Evolutionary conservation across 176 grass and related monocot species (phyloP).

Genomic region (Aegilops longissima): DNA sequence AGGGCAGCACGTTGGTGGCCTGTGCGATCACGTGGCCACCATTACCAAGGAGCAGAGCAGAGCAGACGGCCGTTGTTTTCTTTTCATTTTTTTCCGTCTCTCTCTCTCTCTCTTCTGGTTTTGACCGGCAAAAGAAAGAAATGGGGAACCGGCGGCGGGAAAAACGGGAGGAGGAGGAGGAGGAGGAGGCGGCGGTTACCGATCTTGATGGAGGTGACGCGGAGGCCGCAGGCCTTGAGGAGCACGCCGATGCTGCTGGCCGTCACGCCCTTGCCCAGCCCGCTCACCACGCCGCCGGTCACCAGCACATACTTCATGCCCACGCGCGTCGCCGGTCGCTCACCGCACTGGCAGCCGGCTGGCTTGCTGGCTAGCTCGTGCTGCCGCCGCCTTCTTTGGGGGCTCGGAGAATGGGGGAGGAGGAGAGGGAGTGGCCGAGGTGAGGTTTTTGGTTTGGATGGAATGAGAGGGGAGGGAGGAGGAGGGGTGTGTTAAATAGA

Average conservation of each 20-base stretch:
- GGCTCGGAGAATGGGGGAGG: neutral
- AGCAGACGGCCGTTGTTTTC: neutral
- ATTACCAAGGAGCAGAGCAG: slow-evolving; percentile 26
- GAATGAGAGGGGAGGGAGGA: neutral
- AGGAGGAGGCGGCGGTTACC: slow-evolving; percentile 46
- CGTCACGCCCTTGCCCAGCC: slow-evolving; percentile 91
- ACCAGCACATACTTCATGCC: slow-evolving; percentile 96
- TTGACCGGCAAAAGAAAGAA: slow-evolving; percentile 9
- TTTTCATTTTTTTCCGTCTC: neutral
- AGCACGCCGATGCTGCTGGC: slow-evolving; percentile 93
- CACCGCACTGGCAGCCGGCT: neutral
- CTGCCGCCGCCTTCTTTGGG: neutral
- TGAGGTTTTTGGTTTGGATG: neutral
- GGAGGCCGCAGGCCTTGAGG: slow-evolving; percentile 80
- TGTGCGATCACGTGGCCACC: slow-evolving; percentile 50
- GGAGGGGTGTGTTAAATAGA: neutral
- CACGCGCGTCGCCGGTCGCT: neutral
- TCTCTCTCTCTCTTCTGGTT: neutral
- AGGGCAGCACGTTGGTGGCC: slow-evolving; percentile 10
- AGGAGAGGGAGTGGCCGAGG: neutral
- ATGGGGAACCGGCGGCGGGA: neutral
- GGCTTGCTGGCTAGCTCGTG: neutral
- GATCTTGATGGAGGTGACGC: slow-evolving; percentile 95
- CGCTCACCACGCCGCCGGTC: slow-evolving; percentile 91
- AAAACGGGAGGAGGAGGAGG: neutral